Conservation (phyloP, 805 yeast species). For the Kuraishia borneana region DNA sequence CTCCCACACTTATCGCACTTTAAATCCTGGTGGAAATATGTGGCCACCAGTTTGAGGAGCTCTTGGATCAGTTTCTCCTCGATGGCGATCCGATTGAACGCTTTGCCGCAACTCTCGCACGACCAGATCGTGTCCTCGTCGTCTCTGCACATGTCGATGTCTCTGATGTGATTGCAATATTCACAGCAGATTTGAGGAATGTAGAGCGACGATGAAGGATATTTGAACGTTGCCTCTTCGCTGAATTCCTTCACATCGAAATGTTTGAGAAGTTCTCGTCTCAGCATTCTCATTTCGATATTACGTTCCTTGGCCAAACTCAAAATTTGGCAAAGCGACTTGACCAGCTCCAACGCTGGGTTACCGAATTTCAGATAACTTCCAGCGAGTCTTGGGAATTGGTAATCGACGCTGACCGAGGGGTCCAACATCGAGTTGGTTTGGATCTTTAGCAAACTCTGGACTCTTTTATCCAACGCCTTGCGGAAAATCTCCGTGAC, state of each 20-base stretch:
- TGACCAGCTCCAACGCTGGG: constrained; percentile 75
- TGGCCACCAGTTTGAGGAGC: constrained; percentile 40
- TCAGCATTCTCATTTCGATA: constrained; percentile 62
- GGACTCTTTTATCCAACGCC: constrained; percentile 56
- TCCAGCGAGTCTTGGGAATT: constrained; percentile 72
- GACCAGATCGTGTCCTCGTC: constrained; percentile 39
- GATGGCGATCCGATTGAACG: constrained; percentile 53
- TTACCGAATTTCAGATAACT: constrained; percentile 45
- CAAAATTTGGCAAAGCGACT: constrained; percentile 62
- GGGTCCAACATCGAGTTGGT: constrained; percentile 62
- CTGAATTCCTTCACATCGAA: constrained; percentile 83
- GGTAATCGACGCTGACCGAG: constrained; percentile 50
- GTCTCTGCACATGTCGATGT: constrained; percentile 75
- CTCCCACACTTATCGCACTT: constrained; percentile 69
- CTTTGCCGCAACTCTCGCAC: constrained; percentile 56
- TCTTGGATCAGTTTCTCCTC: constrained; percentile 75
- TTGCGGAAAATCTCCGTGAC: constrained; percentile 46
- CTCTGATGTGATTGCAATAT: constrained; percentile 63
- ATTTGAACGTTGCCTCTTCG: constrained; percentile 54
- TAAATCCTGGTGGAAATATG: constrained; percentile 69
- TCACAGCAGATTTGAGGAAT: constrained; percentile 68
- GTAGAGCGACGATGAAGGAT: constrained; percentile 64
- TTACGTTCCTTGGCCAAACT: constrained; percentile 51
- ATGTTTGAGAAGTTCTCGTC: constrained; percentile 61
- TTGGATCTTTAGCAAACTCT: constrained; percentile 56